Evolutionary conservation across 2,329 filamentous ascomycete genomes (phyloP), one percentile per base, ranked within the genome.

Genomic region (Trichoderma oligosporum): DNA sequence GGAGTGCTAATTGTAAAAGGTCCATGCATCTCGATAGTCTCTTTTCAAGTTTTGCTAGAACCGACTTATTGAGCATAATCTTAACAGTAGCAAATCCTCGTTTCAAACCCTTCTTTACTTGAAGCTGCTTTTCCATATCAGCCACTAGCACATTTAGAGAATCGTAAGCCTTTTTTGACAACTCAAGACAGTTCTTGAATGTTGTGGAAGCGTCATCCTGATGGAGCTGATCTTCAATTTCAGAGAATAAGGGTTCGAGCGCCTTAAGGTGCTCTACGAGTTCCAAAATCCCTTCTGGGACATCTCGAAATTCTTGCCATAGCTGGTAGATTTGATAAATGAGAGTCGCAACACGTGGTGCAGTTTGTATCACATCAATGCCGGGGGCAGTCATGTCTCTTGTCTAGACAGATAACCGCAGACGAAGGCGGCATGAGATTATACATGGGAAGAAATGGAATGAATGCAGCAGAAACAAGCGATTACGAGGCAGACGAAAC

Each of bases 301-400:
- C 46, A 2, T 65, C 59, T 24, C 64, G 33, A 27, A 68, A 35
- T 25, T 68, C 55, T 1, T 67, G 58, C 63, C 66, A 69, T 48
- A 69, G 9, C 22, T 57, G 29, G 7, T 63, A 62, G 16, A 59
- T 51, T 18, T 64, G 65, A 41, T 65, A 18, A 1, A 64, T 59
- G 27, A 60, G 60, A 33, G 62, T 64, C 5, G 53, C 63, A 25
- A 68, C 63, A 5, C 61, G 56, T 3, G 58, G 22, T 18, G 65
- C 51, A 2, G 65, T 38, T 36, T 68, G 62, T 25, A 66, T 54
- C 20, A 70, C 61, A 29, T 67, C 67, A 18, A 69, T 49, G 18
- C 61, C 51, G 31, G 61, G 62, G 14, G 65, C 61, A 7, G 63
- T 60, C n/a, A 48, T 59, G 29, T 61, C 52, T 39, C 29, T 24